phyloP scores from a whole-genome alignment of 1,139 yeast genomes.

The Eremothecium cymbalariae region DNA sequence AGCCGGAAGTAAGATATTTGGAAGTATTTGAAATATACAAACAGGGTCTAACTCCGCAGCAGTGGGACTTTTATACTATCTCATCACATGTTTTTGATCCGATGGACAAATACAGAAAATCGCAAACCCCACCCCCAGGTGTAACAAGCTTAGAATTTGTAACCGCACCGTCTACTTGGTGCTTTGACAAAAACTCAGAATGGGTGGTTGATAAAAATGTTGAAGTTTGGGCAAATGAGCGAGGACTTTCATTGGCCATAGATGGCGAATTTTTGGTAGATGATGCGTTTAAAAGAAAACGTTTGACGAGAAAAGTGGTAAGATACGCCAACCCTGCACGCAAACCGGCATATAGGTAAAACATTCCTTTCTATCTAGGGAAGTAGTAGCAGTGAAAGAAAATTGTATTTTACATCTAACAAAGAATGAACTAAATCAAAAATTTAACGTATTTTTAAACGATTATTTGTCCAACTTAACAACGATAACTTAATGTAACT shows the following conservation, averaged over 20 bases:
- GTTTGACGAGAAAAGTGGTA: slow-evolving; percentile 44
- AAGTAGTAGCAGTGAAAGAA: no score
- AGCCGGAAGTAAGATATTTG: slow-evolving; percentile 51
- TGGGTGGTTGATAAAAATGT: slow-evolving; percentile 63
- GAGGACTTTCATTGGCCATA: slow-evolving; percentile 44
- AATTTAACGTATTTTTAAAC: no score
- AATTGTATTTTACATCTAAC: no score
- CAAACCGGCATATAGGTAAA: slow-evolving; percentile 25
- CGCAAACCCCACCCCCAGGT: slow-evolving; percentile 63
- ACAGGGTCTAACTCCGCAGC: slow-evolving; percentile 50
- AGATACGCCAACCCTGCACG: slow-evolving; percentile 41
- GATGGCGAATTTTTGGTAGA: slow-evolving; percentile 47
- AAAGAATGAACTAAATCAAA: no score
- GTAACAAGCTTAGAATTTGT: slow-evolving; percentile 49
- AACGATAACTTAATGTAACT: no score
- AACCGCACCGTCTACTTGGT: slow-evolving; percentile 68
- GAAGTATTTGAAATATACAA: slow-evolving; percentile 72
- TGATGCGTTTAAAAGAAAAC: slow-evolving; percentile 48
- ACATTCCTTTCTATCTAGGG: neutral
- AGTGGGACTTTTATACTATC: slow-evolving; percentile 51
- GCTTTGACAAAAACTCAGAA: slow-evolving; percentile 49
- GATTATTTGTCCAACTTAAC: no score
- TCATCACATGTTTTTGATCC: slow-evolving; percentile 46
- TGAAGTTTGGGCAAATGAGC: slow-evolving; percentile 43
- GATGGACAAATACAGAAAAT: slow-evolving; percentile 42